Evolutionary conservation across 106 monocot species (phyloP).

Genomic region (Amphibolis antarctica): DNA sequence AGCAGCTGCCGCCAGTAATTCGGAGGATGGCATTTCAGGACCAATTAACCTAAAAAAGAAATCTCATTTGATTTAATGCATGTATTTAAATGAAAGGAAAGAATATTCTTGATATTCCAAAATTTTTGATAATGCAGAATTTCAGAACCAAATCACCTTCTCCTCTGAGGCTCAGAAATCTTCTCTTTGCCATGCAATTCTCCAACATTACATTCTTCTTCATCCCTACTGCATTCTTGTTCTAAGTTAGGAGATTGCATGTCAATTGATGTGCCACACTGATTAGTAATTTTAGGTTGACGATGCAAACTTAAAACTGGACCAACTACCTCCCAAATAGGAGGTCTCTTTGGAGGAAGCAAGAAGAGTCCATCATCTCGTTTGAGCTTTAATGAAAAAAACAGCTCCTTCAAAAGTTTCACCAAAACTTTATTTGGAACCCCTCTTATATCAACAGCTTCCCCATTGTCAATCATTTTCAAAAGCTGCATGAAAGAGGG

Average conservation of each 20-base stretch:
- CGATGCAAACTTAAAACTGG: slow-evolving; percentile 18
- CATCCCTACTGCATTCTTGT: slow-evolving; percentile 5
- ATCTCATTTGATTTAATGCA: background rate
- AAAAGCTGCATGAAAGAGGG: slow-evolving; percentile 45
- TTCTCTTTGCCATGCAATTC: slow-evolving; percentile 20
- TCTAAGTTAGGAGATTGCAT: slow-evolving; percentile 9
- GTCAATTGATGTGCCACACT: slow-evolving; percentile 3
- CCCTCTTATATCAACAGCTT: slow-evolving; percentile 72
- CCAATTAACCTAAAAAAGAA: slow-evolving; percentile 68
- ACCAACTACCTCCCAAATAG: slow-evolving; percentile 45
- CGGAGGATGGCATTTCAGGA: slow-evolving; percentile 93
- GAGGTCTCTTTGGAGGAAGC: slow-evolving; percentile 31
- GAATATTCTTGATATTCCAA: background rate
- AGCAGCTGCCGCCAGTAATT: slow-evolving; percentile 89
- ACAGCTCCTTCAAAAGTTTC: slow-evolving; percentile 58
- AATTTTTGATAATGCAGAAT: too few species aligned
- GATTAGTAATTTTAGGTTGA: slow-evolving; percentile 4
- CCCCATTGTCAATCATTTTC: slow-evolving; percentile 80
- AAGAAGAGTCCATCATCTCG: slow-evolving; percentile 46
- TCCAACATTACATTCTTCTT: slow-evolving; percentile 13
- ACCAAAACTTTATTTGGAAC: slow-evolving; percentile 52
- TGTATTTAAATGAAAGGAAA: background rate
- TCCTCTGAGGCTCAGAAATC: slow-evolving; percentile 26
- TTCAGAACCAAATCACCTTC: slow-evolving; percentile 33
- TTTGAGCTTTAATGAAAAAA: slow-evolving; percentile 49